Evolutionary conservation across 305 asterid species (phyloP).

Genomic region (Solanum chacoense): DNA sequence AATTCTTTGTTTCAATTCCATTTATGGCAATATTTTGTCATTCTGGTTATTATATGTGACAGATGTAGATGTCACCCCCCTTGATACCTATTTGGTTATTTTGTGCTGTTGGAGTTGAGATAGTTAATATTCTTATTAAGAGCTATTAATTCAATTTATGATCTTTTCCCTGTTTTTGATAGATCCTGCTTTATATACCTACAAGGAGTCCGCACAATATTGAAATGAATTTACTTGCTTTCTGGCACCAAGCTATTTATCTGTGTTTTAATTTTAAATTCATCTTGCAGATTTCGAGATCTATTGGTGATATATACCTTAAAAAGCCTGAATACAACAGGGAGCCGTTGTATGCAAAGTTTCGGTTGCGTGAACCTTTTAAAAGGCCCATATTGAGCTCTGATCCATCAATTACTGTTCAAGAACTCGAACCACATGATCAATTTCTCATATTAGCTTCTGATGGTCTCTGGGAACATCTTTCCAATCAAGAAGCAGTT

Average conservation of each 20-base stretch:
- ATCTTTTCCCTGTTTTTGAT: neutral
- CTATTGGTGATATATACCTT: constrained; percentile 82
- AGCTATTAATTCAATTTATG: neutral
- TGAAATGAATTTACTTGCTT: neutral
- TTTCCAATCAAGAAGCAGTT: constrained; percentile 36
- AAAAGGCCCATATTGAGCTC: constrained; percentile 54
- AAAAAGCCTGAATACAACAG: constrained; percentile 77
- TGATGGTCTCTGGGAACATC: constrained; percentile 35
- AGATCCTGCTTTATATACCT: neutral
- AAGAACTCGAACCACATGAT: constrained; percentile 11
- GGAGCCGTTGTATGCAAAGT: constrained; percentile 76
- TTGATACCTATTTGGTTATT: neutral
- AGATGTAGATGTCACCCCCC: neutral
- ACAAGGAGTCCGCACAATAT: neutral
- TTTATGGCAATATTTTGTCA: neutral
- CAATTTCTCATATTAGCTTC: constrained; percentile 21
- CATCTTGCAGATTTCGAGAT: constrained; percentile 63
- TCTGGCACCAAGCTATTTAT: neutral
- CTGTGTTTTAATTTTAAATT: neutral
- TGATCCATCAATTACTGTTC: constrained; percentile 18
- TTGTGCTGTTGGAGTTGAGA: neutral
- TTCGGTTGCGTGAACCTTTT: constrained; percentile 75
- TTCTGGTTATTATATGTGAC: neutral
- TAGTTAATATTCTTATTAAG: neutral
- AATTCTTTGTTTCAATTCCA: neutral